Conservation (phyloP, 257 asterid species). For the Nicotiana paniculata region DNA sequence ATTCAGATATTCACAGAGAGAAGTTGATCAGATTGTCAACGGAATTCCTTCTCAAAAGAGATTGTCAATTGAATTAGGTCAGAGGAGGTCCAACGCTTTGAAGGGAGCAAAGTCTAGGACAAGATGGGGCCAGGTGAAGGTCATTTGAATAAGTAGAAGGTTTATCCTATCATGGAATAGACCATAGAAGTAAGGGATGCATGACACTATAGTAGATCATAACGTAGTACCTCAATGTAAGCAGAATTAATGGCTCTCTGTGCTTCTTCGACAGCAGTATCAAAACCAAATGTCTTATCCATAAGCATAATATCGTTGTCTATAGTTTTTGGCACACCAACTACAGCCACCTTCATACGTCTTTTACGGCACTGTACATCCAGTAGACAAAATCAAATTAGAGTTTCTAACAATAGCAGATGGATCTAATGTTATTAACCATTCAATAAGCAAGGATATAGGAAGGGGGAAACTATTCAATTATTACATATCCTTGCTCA, state of each 20-base stretch:
- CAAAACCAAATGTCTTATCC: conserved; percentile 98
- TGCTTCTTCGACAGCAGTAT: conserved; percentile 99
- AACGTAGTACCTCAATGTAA: conserved; percentile 63
- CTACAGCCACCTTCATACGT: conserved; percentile 63
- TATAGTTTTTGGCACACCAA: conserved; percentile 96
- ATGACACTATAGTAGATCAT: neutral
- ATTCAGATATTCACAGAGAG: neutral
- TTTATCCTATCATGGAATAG: neutral
- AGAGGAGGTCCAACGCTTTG: neutral
- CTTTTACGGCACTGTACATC: conserved; percentile 66
- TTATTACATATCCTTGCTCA: neutral
- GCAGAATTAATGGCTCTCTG: conserved; percentile 94
- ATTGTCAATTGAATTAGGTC: conserved; percentile 4
- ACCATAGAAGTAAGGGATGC: neutral
- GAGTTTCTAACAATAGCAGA: neutral
- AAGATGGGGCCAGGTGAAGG: neutral
- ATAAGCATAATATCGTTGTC: conserved; percentile 93
- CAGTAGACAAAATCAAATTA: conserved; percentile 12
- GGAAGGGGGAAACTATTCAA: neutral
- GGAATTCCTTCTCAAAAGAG: neutral
- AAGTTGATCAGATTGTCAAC: neutral
- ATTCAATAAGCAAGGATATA: neutral
- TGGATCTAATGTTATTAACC: neutral
- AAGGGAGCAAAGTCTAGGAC: neutral
- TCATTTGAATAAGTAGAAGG: neutral